A percentile compares a stretch with the other conserved stretches of the same genome.
Evolutionary conservation across 768 basidiomycete species (phyloP).

Genomic region (Pulveroboletus sp.): DNA sequence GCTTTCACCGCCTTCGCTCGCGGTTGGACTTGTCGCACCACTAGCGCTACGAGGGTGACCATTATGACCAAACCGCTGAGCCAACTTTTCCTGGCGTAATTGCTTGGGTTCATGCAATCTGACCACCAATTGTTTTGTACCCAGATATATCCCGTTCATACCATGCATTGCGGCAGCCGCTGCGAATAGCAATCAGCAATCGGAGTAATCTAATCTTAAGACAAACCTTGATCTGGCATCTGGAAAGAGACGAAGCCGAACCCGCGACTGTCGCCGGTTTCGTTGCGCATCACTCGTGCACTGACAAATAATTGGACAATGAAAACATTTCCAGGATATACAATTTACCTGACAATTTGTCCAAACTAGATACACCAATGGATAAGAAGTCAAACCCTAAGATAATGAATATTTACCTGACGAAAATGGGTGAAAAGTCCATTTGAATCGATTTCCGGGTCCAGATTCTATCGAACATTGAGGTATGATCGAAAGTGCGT

Average conservation of each 20-base stretch:
- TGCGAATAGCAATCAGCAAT: constrained; percentile 28
- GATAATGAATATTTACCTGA: constrained; percentile 41
- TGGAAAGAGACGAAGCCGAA: constrained; percentile 93
- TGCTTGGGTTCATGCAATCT: constrained; percentile 90
- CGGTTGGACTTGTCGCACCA: constrained; percentile 82
- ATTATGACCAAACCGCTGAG: constrained; percentile 76
- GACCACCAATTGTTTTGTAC: constrained; percentile 78
- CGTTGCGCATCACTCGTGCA: constrained; percentile 91
- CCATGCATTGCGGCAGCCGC: constrained; percentile 70
- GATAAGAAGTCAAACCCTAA: constrained; percentile 13
- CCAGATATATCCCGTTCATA: constrained; percentile 77
- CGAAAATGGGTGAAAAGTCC: constrained; percentile 81
- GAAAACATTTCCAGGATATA: not conserved
- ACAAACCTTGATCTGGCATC: constrained; percentile 73
- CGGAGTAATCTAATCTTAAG: not conserved
- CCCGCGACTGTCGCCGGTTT: constrained; percentile 74
- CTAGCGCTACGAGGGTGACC: constrained; percentile 78
- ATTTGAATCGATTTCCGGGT: constrained; percentile 83
- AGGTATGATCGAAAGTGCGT: not conserved
- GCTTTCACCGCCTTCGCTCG: constrained; percentile 78
- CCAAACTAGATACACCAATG: constrained; percentile 57
- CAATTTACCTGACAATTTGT: constrained; percentile 78
- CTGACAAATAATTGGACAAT: constrained; percentile 35
- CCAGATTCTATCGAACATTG: constrained; percentile 61
- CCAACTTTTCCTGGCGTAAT: constrained; percentile 85